Evolutionary conservation across 2,329 filamentous ascomycete species (phyloP), one percentile per base, ranked within the genome.

Genomic region (Venturia carpophila): DNA sequence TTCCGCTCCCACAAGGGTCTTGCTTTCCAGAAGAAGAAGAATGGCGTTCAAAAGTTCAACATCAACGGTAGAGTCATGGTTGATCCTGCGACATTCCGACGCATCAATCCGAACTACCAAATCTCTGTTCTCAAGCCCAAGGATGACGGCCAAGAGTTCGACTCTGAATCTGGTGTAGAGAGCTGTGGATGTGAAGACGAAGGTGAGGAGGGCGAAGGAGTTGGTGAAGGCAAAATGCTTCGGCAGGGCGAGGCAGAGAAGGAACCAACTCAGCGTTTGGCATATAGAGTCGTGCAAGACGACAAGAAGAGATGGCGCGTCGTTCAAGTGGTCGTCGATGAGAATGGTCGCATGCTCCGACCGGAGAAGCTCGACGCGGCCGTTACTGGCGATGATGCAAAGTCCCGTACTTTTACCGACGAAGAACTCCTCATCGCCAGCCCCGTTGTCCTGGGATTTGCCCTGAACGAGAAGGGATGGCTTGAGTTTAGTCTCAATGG

Each of bases 11-110:
- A 92, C 74, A 87, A 92, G 64, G 92, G 92, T 2, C 86, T 96
- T 77, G 91, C 89, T 0, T 96, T 91, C 75, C 85, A 86, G 78
- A 95, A 93, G 79, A 87, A 89, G 74, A 91, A 91, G 79, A 87
- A 87, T 70, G 79, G 82, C 66, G 79, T 90, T 17, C 78, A 89
- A 72, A 93, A 91, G 74, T 87, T 95, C 75, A 91, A 91, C 71
- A 88, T 96, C 74, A 91, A 92, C 68, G 89, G 91, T 21, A 87
- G 92, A 39, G 83, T 96, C 68, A 96, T 96, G 91, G 81, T 96
- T 30, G 92, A 96, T 71, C 86, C 91, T 0, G 86, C 86, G 3
- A 90, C 89, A 52, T 92, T 95, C 76, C 85, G 91, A 10, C 85
- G 90, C 42, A 90, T 93, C 74, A 90, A 94, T 69, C 90, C 92